Evolutionary conservation across 257 asterid species (phyloP).

Genomic region (Vinca minor): DNA sequence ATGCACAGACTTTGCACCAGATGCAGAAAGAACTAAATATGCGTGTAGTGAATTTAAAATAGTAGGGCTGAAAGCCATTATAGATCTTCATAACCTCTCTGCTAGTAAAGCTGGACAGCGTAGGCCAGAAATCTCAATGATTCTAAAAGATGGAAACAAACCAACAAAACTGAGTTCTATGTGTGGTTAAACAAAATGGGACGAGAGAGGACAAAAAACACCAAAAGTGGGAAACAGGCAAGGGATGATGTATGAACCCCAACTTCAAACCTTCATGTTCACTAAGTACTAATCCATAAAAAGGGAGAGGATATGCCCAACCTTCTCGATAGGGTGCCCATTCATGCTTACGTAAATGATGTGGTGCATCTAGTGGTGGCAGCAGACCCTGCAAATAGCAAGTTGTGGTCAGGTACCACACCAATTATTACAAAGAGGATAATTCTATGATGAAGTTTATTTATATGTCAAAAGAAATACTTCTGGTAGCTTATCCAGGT

Average conservation of each 20-base stretch:
- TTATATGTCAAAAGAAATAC: neutral
- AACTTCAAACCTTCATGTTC: neutral
- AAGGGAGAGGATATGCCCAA: conserved; percentile 20
- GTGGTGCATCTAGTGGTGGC: conserved; percentile 96
- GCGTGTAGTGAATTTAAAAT: neutral
- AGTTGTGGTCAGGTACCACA: neutral
- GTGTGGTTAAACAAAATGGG: neutral
- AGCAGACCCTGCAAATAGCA: conserved; percentile 55
- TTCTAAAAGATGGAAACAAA: neutral
- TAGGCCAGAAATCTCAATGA: neutral
- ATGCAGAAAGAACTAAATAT: neutral
- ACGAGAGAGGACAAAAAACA: neutral
- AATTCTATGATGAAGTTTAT: neutral
- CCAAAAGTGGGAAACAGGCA: neutral
- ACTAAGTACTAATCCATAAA: neutral
- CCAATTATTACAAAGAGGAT: neutral
- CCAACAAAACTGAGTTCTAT: neutral
- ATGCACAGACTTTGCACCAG: conserved; percentile 50
- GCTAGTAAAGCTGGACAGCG: neutral
- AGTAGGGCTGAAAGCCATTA: neutral
- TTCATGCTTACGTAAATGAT: conserved; percentile 94
- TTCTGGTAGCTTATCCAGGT: neutral
- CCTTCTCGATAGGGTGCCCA: conserved; percentile 98
- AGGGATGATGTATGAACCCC: neutral
- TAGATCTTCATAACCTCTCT: neutral